Conservation (phyloP, 768 basidiomycete species). For the Lanmaoa rubissima region DNA sequence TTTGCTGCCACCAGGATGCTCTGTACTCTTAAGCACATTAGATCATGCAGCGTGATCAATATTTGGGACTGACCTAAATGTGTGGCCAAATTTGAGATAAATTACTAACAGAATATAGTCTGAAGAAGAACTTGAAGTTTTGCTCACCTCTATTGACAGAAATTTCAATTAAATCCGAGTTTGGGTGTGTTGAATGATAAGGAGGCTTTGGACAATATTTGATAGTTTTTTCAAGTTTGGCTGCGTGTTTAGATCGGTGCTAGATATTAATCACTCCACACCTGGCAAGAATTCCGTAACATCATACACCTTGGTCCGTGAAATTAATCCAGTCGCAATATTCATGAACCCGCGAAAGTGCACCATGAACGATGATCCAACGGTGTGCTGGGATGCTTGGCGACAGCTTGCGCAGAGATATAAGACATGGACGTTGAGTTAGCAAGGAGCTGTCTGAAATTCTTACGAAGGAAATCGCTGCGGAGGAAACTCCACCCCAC, state of each 20-base stretch:
- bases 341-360: conserved; percentile 25
- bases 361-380: conserved; percentile 82
- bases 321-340: conserved; percentile 50
- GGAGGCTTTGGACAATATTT: no score
- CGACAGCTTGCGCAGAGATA: conserved; percentile 44
- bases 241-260: no score
- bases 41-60: neutral
- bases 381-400: conserved; percentile 54
- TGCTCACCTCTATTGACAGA: no score
- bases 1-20: conserved; percentile 74
- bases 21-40: conserved; percentile 28
- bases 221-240: no score
- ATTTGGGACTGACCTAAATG: no score
- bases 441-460: neutral
- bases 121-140: no score
- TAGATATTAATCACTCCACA: conserved; percentile 37
- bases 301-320: conserved; percentile 72
- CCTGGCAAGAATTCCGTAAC: conserved; percentile 75
- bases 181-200: no score
- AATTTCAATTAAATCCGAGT: no score
- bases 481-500: neutral
- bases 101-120: no score
- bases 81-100: no score
- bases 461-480: neutral
- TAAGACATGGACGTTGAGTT: conserved; percentile 14